Percentiles rank a stretch among this genome's conserved stretches.
These are phyloP conservation scores for Barnettozyma sucrosica DNA, from an alignment of 805 yeast genomes.

Conservation along the genomic window DNA sequence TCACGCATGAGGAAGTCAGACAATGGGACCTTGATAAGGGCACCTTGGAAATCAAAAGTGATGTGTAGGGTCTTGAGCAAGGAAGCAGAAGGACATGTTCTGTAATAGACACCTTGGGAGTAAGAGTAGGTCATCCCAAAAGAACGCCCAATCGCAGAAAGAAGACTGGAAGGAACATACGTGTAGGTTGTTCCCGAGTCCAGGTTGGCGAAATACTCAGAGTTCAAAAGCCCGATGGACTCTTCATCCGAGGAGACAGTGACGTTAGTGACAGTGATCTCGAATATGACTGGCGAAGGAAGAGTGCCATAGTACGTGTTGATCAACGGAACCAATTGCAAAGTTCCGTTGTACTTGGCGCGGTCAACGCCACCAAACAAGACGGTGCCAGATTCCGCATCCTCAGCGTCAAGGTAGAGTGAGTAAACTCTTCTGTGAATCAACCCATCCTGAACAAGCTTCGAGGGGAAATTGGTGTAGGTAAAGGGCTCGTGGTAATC, in stretches of 20 bases:
- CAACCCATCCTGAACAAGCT: constrained; percentile 51
- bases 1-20: constrained; percentile 27
- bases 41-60: constrained; percentile 48
- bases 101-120: constrained; percentile 38
- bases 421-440: constrained; percentile 56
- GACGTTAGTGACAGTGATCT: constrained; percentile 35
- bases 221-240: neutral
- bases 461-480: constrained; percentile 64
- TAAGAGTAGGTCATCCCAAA: constrained; percentile 40
- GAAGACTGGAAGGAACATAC: constrained; percentile 37
- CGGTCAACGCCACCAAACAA: constrained; percentile 71
- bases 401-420: constrained; percentile 44
- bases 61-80: constrained; percentile 14
- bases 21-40: constrained; percentile 44
- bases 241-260: neutral
- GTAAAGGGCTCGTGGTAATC: constrained; percentile 23
- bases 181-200: constrained; percentile 40
- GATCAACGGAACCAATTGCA: constrained; percentile 42
- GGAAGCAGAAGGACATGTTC: constrained; percentile 34
- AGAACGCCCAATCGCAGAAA: constrained; percentile 29
- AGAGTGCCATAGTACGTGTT: constrained; percentile 28
- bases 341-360: constrained; percentile 49
- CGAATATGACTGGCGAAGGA: constrained; percentile 37
- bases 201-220: constrained; percentile 31
- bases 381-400: constrained; percentile 42